Percentiles rank a stretch among this genome's conserved stretches.
These are phyloP conservation scores for Oryza australiensis DNA, from an alignment of 176 grass and related monocot genomes.

Conservation along the genomic window DNA sequence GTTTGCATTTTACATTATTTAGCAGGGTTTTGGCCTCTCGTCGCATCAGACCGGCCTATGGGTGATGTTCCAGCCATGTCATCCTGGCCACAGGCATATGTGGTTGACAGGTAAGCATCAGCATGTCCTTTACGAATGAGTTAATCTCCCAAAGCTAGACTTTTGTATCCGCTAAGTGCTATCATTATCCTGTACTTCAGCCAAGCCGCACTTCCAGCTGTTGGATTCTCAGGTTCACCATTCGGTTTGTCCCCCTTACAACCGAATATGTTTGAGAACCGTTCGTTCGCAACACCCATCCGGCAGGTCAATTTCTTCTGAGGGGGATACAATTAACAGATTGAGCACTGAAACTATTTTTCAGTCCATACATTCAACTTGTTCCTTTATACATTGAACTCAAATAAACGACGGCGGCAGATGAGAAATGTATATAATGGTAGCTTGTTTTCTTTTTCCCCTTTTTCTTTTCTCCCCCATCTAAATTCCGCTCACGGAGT, in stretches of 20 bases:
- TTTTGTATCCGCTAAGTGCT: neutral
- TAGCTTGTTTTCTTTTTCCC: neutral
- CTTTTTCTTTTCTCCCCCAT: neutral
- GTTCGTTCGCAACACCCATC: slow-evolving; percentile 52
- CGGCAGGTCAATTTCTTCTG: slow-evolving; percentile 69
- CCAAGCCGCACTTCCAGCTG: slow-evolving; percentile 47
- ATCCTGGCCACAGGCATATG: slow-evolving; percentile 50
- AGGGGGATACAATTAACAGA: slow-evolving; percentile 39
- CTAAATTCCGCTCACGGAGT: neutral
- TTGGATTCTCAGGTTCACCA: slow-evolving; percentile 38
- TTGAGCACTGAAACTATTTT: slow-evolving; percentile 22
- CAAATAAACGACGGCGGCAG: slow-evolving; percentile 39
- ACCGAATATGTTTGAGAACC: slow-evolving; percentile 54
- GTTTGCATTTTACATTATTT: neutral
- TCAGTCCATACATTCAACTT: slow-evolving; percentile 23
- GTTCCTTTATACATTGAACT: slow-evolving; percentile 18
- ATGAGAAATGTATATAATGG: slow-evolving; percentile 40
- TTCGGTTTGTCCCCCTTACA: slow-evolving; percentile 50
- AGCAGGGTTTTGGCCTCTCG: slow-evolving; percentile 68
- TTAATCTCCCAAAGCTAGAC: neutral
- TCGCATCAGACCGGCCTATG: slow-evolving; percentile 45
- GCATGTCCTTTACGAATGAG: neutral
- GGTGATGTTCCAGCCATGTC: slow-evolving; percentile 47
- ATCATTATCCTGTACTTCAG: slow-evolving; percentile 24
- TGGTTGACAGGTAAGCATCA: slow-evolving; percentile 47